Evolutionary conservation across 2,329 filamentous ascomycete species (phyloP), one percentile per base, ranked within the genome.

Genomic region (Neurospora sp.): DNA sequence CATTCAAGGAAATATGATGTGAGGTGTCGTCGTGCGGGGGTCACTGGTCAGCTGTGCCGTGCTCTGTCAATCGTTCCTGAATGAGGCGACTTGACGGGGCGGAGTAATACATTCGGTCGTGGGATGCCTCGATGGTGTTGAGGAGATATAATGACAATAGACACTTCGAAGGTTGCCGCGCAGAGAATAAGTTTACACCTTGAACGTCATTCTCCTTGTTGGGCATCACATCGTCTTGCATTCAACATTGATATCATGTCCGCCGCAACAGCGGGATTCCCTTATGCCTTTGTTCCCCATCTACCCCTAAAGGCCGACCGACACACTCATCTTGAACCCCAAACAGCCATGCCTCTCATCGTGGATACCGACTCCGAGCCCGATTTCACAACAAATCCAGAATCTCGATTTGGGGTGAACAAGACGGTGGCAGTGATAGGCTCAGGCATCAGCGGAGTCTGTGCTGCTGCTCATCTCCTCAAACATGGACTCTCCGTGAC

Each of bases 371-470:
- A 62, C 15, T 17, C 23, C 52, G 23, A 62, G 1, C n/a, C 52
- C 6, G 52, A 17, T 62, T 36, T 17, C 15, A 17, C 28, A n/a
- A 4, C 52, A 36, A 17, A 17, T 62, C 3, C 23, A 15, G 43
- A 67, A n/a, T 6, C 43, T 11, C 66, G 36, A 19, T 73, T 73
- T 37, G 73, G 65, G 5, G 66, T 40, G 5, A 70, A 69, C 40
- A 67, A 62, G 23, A 70, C 67, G 10, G 80, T 82, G 0, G 81
- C 80, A 0, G 79, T 82, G 1, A 75, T 82, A 43, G 81, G 81
- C 4, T 79, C 81, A 5, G 81, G 81, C 1, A 79, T 82, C 28
- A 81, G 80, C 66, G 81, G 81, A 1, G 80, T 82, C 3, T 77
- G 74, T 8, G 73, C 80, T 0, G 80, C 81, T 0, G 80, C 80